Evolutionary conservation across 2,329 filamentous ascomycete genomes (phyloP).

Genomic region (Fusarium caatingaense): DNA sequence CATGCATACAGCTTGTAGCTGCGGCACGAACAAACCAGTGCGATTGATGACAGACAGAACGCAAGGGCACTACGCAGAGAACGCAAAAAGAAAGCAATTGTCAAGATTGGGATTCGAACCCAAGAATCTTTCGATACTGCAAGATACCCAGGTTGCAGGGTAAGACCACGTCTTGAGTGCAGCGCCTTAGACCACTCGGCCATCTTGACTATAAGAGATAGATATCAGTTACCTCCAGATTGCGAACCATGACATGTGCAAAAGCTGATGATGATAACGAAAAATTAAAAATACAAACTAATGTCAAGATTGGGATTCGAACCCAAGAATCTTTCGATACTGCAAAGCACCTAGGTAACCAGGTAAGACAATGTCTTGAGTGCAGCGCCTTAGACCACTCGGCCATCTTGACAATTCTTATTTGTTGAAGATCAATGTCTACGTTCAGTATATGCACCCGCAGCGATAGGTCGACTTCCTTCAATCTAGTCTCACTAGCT

Average conservation of each 20-base stretch:
- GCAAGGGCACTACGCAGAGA: background rate
- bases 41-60: background rate
- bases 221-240: background rate
- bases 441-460: too few relatives aligned
- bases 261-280: too few relatives aligned
- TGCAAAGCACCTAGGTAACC: background rate
- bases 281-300: background rate
- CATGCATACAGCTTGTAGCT: background rate
- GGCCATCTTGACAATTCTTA: background rate
- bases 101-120: constrained; percentile 21
- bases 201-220: background rate
- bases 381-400: constrained; percentile 1
- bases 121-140: constrained; percentile 16
- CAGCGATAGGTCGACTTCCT: too few relatives aligned
- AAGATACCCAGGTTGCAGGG: rapidly evolving
- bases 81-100: background rate
- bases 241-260: too few relatives aligned
- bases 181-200: background rate
- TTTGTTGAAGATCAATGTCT: too few relatives aligned
- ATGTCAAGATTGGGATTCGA: constrained; percentile 4
- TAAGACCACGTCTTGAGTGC: background rate
- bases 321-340: constrained; percentile 8
- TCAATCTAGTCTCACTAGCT: too few relatives aligned
- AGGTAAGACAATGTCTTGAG: background rate
- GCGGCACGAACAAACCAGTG: background rate